Percentiles rank a stretch among this genome's conserved stretches.
These are phyloP conservation scores for Melastoma candidum DNA, from an alignment of 441 rosid species.

Conservation along the genomic window DNA sequence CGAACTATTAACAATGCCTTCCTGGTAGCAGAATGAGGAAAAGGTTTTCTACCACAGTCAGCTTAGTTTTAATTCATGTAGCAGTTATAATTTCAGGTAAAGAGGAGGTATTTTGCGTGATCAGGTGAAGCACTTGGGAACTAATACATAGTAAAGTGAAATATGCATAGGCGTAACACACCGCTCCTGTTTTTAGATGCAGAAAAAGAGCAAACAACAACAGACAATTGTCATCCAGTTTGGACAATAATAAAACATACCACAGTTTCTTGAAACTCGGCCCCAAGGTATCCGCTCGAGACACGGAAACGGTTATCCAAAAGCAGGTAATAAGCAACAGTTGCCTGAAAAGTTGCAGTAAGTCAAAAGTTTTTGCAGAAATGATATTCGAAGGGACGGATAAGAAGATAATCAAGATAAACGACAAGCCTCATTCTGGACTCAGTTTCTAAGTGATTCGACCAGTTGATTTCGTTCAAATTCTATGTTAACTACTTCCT, in stretches of 20 bases:
- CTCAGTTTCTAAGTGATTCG: slow-evolving; percentile 78
- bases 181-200: no score
- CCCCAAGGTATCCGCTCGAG: slow-evolving; percentile 94
- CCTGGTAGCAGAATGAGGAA: slow-evolving; percentile 28
- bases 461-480: slow-evolving; percentile 68
- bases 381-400: slow-evolving; percentile 5
- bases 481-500: slow-evolving; percentile 76
- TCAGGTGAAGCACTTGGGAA: no score
- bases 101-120: no score
- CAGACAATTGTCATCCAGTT: no score
- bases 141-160: no score
- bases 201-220: no score
- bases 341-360: slow-evolving; percentile 47
- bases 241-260: slow-evolving; percentile 19
- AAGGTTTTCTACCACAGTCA: neutral
- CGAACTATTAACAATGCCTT: slow-evolving; percentile 51
- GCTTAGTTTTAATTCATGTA: no score
- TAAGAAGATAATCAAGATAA: slow-evolving; percentile 5
- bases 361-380: slow-evolving; percentile 4
- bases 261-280: slow-evolving; percentile 91
- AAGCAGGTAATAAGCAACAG: slow-evolving; percentile 84
- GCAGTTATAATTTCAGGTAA: no score
- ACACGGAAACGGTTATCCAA: slow-evolving; percentile 89
- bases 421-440: slow-evolving; percentile 64
- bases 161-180: no score